Evolutionary conservation across 2,329 filamentous ascomycete genomes (phyloP).

Genomic region (Sarocladium strictum): DNA sequence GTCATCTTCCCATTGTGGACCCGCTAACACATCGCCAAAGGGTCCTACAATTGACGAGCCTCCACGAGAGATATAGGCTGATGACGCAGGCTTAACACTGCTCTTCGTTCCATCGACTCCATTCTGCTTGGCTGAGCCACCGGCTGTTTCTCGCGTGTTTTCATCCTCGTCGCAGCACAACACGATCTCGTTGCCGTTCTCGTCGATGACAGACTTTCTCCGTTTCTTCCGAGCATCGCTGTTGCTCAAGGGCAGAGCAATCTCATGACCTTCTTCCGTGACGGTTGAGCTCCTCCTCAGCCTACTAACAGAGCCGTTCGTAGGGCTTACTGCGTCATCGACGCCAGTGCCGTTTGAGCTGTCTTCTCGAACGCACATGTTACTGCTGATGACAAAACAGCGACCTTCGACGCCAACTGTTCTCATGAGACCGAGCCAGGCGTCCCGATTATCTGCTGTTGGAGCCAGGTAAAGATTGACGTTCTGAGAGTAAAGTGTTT

Average conservation of each 20-base stretch:
- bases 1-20: slow-evolving; percentile 78
- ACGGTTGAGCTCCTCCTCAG: slow-evolving; percentile 29
- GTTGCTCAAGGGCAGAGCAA: slow-evolving; percentile 32
- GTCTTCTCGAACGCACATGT: slow-evolving; percentile 57
- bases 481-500: slow-evolving; percentile 81
- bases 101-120: neutral
- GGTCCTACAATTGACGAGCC: slow-evolving; percentile 80
- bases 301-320: slow-evolving; percentile 17
- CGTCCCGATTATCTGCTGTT: slow-evolving; percentile 77
- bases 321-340: neutral
- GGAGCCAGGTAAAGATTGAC: slow-evolving; percentile 89
- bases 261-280: slow-evolving; percentile 42
- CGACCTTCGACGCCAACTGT: slow-evolving; percentile 77
- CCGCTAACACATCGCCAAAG: slow-evolving; percentile 70
- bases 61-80: slow-evolving; percentile 58
- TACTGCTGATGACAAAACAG: slow-evolving; percentile 79
- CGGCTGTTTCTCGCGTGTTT: neutral
- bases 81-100: neutral
- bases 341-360: neutral
- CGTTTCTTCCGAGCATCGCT: slow-evolving; percentile 9
- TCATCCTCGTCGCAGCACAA: slow-evolving; percentile 27
- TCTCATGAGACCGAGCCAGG: slow-evolving; percentile 77
- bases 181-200: slow-evolving; percentile 51
- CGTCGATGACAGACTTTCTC: slow-evolving; percentile 39
- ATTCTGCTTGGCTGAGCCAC: neutral